Evolutionary conservation across 331 rosid species (phyloP).

Genomic region (Pyracantha coccinea): DNA sequence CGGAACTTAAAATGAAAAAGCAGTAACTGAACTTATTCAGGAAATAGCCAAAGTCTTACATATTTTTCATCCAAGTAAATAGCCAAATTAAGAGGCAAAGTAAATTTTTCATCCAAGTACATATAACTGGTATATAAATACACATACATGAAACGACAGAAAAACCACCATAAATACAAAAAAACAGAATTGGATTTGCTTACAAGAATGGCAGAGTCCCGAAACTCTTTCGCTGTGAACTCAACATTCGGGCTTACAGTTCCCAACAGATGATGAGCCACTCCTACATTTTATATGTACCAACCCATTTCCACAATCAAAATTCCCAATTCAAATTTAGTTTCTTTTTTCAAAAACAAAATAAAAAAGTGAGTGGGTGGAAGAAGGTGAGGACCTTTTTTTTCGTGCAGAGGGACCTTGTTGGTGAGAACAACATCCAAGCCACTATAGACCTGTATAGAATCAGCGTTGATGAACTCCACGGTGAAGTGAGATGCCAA

Average conservation of each 20-base stretch:
- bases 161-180: neutral
- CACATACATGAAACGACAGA: neutral
- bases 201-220: conserved; percentile 77
- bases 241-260: conserved; percentile 53
- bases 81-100: no score
- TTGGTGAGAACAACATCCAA: conserved; percentile 84
- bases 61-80: no score
- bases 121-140: neutral
- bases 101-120: no score
- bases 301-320: conserved; percentile 6
- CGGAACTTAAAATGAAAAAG: no score
- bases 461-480: conserved; percentile 86
- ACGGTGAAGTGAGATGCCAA: conserved; percentile 60
- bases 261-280: conserved; percentile 85
- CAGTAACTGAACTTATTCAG: no score
- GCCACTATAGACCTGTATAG: conserved; percentile 90
- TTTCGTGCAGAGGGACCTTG: conserved; percentile 60
- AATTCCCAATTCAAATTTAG: neutral
- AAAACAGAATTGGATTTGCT: conserved; percentile 2
- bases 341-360: neutral
- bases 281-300: conserved; percentile 34
- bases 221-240: conserved; percentile 72
- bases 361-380: neutral
- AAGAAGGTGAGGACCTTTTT: conserved; percentile 35
- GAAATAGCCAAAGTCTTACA: no score